Evolutionary conservation across 208 protist species (phyloP).

Genomic region (Crithidia brevicula): DNA sequence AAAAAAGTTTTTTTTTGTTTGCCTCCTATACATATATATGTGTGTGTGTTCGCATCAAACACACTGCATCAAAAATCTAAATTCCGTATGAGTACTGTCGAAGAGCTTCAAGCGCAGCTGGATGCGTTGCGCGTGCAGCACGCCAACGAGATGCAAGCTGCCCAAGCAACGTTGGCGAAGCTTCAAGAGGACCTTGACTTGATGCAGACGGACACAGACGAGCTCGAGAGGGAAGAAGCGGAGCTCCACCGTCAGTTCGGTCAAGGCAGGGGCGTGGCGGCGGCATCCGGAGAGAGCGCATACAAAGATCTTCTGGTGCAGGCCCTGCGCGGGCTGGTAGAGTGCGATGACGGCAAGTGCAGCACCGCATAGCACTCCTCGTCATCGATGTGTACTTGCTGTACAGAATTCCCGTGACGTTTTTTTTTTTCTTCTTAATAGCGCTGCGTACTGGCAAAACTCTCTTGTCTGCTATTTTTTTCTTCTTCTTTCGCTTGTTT

Average conservation of each 20-base stretch:
- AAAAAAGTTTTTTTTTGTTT: too few species aligned
- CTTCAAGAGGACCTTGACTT: slow-evolving; percentile 45
- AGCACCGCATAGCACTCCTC: not conserved
- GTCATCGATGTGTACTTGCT: not conserved
- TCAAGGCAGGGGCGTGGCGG: not conserved
- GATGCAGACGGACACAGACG: slow-evolving; percentile 37
- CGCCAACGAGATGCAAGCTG: slow-evolving; percentile 36
- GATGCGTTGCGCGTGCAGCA: slow-evolving; percentile 35
- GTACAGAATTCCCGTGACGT: too few species aligned
- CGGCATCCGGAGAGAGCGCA: not conserved
- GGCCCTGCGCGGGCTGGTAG: slow-evolving; percentile 35
- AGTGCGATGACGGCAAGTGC: slow-evolving; percentile 44
- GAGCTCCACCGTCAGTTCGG: slow-evolving; percentile 38
- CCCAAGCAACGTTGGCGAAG: slow-evolving; percentile 34
- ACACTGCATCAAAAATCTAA: too few species aligned
- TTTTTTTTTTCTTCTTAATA: too few species aligned
- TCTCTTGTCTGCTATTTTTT: too few species aligned
- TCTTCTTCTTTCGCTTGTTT: too few species aligned
- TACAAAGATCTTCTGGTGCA: slow-evolving; percentile 26
- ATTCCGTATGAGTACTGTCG: slow-evolving; percentile 46
- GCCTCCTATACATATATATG: too few species aligned
- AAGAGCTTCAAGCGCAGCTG: slow-evolving; percentile 45
- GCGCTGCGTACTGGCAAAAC: too few species aligned
- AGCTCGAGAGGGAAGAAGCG: slow-evolving; percentile 36
- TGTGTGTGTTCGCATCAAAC: too few species aligned